Evolutionary conservation across 2,329 filamentous ascomycete genomes (phyloP).

Genomic region (Alternaria triticina): DNA sequence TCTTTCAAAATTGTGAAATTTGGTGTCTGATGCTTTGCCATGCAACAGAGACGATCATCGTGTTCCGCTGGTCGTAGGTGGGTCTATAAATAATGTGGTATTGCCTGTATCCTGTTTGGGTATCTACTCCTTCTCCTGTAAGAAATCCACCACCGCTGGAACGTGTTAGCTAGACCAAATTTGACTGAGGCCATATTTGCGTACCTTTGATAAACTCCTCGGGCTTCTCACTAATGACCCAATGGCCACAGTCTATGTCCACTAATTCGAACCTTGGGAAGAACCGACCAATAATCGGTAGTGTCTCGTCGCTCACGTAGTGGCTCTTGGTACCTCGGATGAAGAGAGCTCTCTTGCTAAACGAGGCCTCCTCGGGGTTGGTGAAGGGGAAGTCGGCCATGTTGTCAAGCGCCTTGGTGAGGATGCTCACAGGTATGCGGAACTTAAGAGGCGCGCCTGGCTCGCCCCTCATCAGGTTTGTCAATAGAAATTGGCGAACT

Average conservation of each 20-base stretch:
- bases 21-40: neutral
- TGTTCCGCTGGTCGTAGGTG: neutral
- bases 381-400: constrained; percentile 91
- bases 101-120: neutral
- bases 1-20: neutral
- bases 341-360: constrained; percentile 80
- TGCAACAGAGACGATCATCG: neutral
- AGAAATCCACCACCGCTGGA: constrained; percentile 69
- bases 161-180: neutral
- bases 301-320: constrained; percentile 80
- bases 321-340: constrained; percentile 76
- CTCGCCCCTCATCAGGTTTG: constrained; percentile 71
- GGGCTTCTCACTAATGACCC: constrained; percentile 88
- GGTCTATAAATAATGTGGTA: neutral
- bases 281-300: constrained; percentile 81
- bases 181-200: constrained; percentile 19
- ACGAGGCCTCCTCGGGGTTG: constrained; percentile 70
- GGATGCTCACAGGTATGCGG: constrained; percentile 75
- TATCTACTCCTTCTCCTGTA: constrained; percentile 57
- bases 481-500: constrained; percentile 89
- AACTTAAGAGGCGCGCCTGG: constrained; percentile 69
- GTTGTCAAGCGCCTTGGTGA: constrained; percentile 71
- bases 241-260: constrained; percentile 82
- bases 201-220: constrained; percentile 76
- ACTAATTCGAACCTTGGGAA: constrained; percentile 78